Evolutionary conservation across 495 filamentous ascomycete species (phyloP).

Genomic region (Pyrenopolyporus hunteri): DNA sequence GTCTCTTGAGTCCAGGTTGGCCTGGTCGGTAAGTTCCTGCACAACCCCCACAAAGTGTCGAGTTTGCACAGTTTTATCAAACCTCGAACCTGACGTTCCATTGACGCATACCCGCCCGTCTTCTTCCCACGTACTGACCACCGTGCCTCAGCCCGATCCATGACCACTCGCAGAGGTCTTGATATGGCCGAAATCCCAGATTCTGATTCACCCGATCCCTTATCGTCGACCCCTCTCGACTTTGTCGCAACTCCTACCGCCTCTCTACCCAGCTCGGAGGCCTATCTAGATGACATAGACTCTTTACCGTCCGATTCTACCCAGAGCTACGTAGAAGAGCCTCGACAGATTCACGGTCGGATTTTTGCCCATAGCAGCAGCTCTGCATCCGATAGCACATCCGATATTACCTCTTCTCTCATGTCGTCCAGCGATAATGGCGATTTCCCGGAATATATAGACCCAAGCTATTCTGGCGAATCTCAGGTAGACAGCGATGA

Average conservation of each 20-base stretch:
- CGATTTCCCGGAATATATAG: background rate
- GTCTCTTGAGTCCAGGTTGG: background rate
- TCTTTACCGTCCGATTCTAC: constrained; percentile 15
- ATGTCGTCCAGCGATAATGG: constrained; percentile 1
- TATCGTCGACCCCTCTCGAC: constrained; percentile 14
- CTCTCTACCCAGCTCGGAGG: background rate
- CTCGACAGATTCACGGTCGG: background rate
- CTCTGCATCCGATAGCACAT: background rate
- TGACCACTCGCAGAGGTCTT: background rate
- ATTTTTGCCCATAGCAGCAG: background rate
- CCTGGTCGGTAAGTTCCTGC: constrained; percentile 10
- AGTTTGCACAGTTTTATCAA: constrained; percentile 14
- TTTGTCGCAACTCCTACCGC: background rate
- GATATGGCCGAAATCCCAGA: constrained; percentile 32
- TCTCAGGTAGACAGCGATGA: background rate
- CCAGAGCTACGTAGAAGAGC: background rate
- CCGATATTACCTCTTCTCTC: background rate
- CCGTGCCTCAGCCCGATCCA: background rate
- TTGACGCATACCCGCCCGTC: too few relatives aligned
- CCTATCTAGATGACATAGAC: background rate
- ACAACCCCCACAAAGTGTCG: background rate
- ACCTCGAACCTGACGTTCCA: background rate
- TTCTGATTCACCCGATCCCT: constrained; percentile 24
- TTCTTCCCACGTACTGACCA: constrained; percentile 1
- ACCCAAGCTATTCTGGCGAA: background rate